These are phyloP conservation scores for Pseudogymnoascus sp. DNA, from an alignment of 2,329 filamentous ascomycete species.

Conservation along the genomic window DNA sequence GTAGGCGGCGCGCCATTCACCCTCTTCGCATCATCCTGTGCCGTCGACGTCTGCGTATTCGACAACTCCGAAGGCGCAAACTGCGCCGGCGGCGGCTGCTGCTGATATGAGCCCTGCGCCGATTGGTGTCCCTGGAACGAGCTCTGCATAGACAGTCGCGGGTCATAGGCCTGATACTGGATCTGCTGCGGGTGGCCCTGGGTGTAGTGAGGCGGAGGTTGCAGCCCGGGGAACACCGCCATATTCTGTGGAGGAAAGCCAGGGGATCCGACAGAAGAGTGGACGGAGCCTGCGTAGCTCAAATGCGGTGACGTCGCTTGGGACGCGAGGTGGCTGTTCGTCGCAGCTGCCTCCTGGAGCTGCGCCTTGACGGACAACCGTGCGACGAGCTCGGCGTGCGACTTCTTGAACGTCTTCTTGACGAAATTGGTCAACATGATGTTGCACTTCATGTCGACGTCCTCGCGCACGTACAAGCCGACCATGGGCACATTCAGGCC, in stretches of 20 bases:
- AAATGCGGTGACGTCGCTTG: not conserved
- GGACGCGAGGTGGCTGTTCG: conserved; percentile 17
- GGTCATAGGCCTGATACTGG: not conserved
- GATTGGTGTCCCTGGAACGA: not conserved
- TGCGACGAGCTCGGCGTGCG: conserved; percentile 62
- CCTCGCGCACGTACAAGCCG: conserved; percentile 76
- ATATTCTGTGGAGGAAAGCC: not conserved
- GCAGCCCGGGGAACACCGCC: not conserved
- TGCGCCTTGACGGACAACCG: conserved; percentile 47
- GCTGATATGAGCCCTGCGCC: not conserved
- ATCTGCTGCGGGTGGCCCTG: not conserved
- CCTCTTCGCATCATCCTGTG: not conserved
- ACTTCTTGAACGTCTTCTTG: conserved; percentile 71
- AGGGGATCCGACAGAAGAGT: not conserved
- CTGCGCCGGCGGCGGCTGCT: not conserved
- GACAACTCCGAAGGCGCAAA: not conserved
- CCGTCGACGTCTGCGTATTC: not conserved
- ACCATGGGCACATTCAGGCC: conserved; percentile 55
- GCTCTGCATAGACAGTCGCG: not conserved
- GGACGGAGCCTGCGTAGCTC: not conserved
- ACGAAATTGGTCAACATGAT: conserved; percentile 68
- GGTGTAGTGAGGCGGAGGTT: not conserved
- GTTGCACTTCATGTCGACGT: conserved; percentile 76
- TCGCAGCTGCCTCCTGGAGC: conserved; percentile 20
- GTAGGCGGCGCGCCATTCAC: not conserved